Percentiles rank a stretch among this genome's conserved stretches.
Evolutionary conservation across 169 alveolate genomes (phyloP).

Genomic region (Fabrea salina): DNA sequence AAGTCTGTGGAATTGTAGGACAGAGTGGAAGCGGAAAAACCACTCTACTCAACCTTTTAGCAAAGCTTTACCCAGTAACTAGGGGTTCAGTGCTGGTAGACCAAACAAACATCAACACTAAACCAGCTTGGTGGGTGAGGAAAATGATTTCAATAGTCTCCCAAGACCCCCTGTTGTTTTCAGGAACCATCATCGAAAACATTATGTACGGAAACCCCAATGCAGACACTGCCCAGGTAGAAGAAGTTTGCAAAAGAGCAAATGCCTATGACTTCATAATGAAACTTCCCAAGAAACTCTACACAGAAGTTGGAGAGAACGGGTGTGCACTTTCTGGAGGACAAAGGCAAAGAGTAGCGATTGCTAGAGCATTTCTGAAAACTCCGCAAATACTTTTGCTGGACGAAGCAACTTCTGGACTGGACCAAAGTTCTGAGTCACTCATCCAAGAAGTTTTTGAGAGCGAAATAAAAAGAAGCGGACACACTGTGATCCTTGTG

Average conservation of each 20-base stretch:
- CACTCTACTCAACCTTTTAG: slow-evolving; percentile 56
- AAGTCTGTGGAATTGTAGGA: slow-evolving; percentile 54
- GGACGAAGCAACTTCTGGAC: slow-evolving; percentile 76
- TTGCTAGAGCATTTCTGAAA: slow-evolving; percentile 62
- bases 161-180: slow-evolving; percentile 91
- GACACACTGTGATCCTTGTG: slow-evolving; percentile 81
- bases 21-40: slow-evolving; percentile 78
- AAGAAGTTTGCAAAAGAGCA: slow-evolving; percentile 79
- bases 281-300: not conserved
- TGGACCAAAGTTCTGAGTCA: slow-evolving; percentile 68
- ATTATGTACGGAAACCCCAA: slow-evolving; percentile 83
- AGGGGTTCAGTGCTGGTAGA: slow-evolving; percentile 32
- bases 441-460: slow-evolving; percentile 58
- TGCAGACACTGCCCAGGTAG: slow-evolving; percentile 82
- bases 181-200: slow-evolving; percentile 89
- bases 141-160: slow-evolving; percentile 73
- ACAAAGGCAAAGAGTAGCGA: not conserved
- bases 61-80: slow-evolving; percentile 33
- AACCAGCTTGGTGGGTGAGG: slow-evolving; percentile 59
- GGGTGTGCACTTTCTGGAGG: slow-evolving; percentile 17
- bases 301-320: slow-evolving; percentile 25
- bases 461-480: slow-evolving; percentile 25
- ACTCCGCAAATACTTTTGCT: slow-evolving; percentile 53
- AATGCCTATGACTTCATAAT: slow-evolving; percentile 87
- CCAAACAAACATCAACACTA: slow-evolving; percentile 48